Base-by-base conservation (phyloP, 495 filamentous ascomycete genomes). In the Penicillium salamii region DNA sequence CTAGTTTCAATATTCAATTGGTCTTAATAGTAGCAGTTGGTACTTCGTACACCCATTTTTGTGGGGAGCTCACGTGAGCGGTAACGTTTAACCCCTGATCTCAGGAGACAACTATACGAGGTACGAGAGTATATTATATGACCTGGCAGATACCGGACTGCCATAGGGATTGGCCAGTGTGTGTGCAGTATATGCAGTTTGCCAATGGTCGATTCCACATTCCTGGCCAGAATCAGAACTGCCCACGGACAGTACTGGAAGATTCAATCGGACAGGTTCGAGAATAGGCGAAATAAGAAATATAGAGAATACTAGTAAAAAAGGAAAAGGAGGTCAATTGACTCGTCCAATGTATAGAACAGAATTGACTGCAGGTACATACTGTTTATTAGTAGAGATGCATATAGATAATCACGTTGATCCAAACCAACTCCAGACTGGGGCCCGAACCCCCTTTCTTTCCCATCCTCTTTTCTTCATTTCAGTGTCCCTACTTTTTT, bases 361-460 rank as follows among this genome's bases (percentile, higher is more conserved):
- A 14, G 7, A 8, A 24, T 18, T 29, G 19, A 12, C 32, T 12
- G 13, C 41, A 43, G 7, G 29, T 11, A 7, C 9, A 2, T 9
- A 42, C 2, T 42, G 9, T 29, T 19, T 32, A 0, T 21, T 41
- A 23, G 8, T 15, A 32, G 5, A 32, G 5, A 32, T 32, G 5
- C 23, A n/a, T 14, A 42, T 13, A 36, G 7, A 46, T 36, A 19
- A 46, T 19, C 49, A 38, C 46, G 42, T 49, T 50, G 46, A 60
- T 61, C 58, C 60, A 63, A 56, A 56, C 52, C 55, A 51, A 55
- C 55, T 47, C 49, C 45, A 53, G 55, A 58, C 54, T 59, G 52
- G 39, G 37, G 42, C 41, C 57, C 49, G 38, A 9, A 8, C 52
- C 52, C 59, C 55, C 58, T 57, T 62, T 59, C 55, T 65, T 69